Evolutionary conservation across 495 filamentous ascomycete species (phyloP).

Genomic region (Aspergillus kassunensis): DNA sequence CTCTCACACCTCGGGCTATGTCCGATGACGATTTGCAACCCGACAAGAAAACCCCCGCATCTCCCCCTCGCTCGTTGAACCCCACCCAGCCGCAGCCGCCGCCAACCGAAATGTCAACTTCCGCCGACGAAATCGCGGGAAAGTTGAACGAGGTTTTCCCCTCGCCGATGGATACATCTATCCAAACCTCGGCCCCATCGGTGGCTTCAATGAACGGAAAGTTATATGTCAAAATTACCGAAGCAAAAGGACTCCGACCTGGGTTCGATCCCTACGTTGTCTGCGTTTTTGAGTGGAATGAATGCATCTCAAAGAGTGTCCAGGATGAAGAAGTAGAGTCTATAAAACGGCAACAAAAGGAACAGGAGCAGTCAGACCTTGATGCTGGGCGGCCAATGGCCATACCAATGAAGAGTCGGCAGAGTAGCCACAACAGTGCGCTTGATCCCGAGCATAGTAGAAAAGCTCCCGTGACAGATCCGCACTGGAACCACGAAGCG

Average conservation of each 20-base stretch:
- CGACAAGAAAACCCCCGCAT: conserved; percentile 32
- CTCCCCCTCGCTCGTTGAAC: conserved; percentile 27
- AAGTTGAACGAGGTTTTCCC: conserved; percentile 45
- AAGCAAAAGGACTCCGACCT: conserved; percentile 75
- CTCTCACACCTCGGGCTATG: conserved; percentile 80
- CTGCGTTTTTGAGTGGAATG: conserved; percentile 93
- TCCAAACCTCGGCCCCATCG: conserved; percentile 45
- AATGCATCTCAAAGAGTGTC: conserved; percentile 87
- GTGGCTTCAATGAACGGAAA: conserved; percentile 83
- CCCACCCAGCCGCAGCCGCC: conserved; percentile 20
- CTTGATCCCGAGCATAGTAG: conserved; percentile 67
- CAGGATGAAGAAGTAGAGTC: conserved; percentile 49
- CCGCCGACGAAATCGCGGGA: conserved; percentile 38
- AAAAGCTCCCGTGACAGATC: conserved; percentile 69
- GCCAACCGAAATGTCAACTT: conserved; percentile 26
- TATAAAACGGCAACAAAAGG: conserved; percentile 35
- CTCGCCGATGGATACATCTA: conserved; percentile 30
- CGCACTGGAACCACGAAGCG: conserved; percentile 93
- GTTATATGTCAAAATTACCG: conserved; percentile 79
- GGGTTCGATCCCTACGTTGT: conserved; percentile 91
- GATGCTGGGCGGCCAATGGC: conserved; percentile 82
- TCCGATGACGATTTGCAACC: conserved; percentile 56
- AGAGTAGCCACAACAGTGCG: conserved; percentile 88
- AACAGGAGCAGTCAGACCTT: conserved; percentile 58
- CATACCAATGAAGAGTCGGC: conserved; percentile 91